Conservation (phyloP, 2,329 filamentous ascomycete species). For the Plectosphaerella sp. region DNA sequence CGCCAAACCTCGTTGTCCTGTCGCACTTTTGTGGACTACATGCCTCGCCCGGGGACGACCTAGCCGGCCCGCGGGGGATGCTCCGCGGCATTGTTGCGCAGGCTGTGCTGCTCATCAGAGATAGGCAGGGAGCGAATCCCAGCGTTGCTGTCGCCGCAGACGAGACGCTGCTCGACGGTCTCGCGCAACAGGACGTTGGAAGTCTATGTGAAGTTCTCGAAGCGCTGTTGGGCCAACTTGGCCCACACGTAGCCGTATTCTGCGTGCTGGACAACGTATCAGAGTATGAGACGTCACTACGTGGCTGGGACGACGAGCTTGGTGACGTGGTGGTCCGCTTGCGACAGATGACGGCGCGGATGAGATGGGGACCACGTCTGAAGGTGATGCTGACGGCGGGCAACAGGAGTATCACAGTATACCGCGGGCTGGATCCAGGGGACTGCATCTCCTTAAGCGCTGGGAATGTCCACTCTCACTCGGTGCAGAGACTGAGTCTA, state of each 20-base stretch:
- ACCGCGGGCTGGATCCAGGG: neutral
- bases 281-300: neutral
- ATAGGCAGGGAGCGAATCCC: neutral
- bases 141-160: neutral
- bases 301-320: neutral
- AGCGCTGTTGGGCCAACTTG: neutral
- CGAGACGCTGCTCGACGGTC: neutral
- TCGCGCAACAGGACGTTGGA: neutral
- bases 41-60: neutral
- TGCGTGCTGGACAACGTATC: neutral
- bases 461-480: neutral
- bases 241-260: neutral
- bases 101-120: neutral
- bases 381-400: neutral
- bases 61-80: slow-evolving; percentile 4
- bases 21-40: slow-evolving; percentile 8
- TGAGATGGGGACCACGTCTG: neutral
- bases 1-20: neutral
- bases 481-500: neutral
- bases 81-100: slow-evolving; percentile 6
- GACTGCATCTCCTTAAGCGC: neutral
- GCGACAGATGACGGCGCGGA: neutral
- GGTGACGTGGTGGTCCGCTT: neutral
- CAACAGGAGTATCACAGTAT: neutral
- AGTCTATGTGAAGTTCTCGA: neutral